Conservation (phyloP, 139 green algal genomes). For the Microglena sp. region DNA sequence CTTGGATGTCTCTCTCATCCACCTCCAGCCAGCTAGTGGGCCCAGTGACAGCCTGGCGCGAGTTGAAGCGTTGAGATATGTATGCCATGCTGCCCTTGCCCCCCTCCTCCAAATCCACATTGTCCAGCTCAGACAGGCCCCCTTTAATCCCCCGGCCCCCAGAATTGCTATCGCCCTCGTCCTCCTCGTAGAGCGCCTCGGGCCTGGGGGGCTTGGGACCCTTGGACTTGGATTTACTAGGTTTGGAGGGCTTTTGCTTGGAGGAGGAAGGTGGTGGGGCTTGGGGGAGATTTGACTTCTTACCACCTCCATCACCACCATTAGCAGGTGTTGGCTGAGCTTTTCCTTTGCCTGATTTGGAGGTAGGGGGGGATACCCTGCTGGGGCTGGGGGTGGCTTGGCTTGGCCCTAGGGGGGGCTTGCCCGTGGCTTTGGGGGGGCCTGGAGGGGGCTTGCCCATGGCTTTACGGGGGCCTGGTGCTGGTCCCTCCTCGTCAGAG, state of each 20-base stretch:
- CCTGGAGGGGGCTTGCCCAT: background rate
- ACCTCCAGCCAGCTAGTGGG: slow-evolving; percentile 4
- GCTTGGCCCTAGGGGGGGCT: too few species aligned
- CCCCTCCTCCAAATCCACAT: background rate
- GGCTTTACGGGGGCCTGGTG: background rate
- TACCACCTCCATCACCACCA: background rate
- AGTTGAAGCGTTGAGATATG: too few species aligned
- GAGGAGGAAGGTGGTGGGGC: too few species aligned
- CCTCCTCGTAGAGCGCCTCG: slow-evolving; percentile 9
- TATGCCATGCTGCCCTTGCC: slow-evolving; percentile 1
- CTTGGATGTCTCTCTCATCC: slow-evolving; percentile 3
- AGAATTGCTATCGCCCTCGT: slow-evolving; percentile 3
- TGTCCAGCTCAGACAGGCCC: background rate
- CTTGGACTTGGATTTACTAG: background rate
- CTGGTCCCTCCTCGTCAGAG: background rate
- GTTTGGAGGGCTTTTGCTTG: too few species aligned
- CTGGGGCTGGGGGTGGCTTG: too few species aligned
- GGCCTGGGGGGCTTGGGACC: background rate
- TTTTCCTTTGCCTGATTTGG: slow-evolving; percentile 4
- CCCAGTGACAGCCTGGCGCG: background rate
- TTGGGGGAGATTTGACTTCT: background rate
- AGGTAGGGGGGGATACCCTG: background rate
- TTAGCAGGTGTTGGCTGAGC: background rate
- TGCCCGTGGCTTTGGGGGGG: background rate
- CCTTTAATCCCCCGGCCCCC: background rate